These are phyloP conservation scores for Bruguiera parviflora DNA, from an alignment of 345 rosid species.

Conservation along the genomic window DNA sequence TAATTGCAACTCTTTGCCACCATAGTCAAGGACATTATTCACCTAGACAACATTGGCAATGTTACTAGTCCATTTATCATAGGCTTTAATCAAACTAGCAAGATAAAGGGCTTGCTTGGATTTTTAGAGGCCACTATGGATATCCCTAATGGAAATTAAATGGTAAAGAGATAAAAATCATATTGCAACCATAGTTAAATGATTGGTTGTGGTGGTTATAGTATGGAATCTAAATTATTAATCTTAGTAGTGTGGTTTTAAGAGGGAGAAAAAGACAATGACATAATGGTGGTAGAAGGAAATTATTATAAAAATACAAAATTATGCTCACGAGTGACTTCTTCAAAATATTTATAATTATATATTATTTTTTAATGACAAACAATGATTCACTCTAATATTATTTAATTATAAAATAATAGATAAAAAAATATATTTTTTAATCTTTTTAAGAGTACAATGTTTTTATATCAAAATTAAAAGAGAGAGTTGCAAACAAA, in stretches of 20 bases:
- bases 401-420: too few relatives aligned
- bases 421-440: too few relatives aligned
- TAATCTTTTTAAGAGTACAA: too few relatives aligned
- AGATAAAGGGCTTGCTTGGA: constrained; percentile 54
- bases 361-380: too few relatives aligned
- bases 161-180: constrained; percentile 48
- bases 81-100: constrained; percentile 62
- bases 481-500: too few relatives aligned
- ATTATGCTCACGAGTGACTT: neutral
- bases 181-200: constrained; percentile 13
- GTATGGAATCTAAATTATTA: too few relatives aligned
- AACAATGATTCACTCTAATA: too few relatives aligned
- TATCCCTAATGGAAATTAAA: constrained; percentile 74
- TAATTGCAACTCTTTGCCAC: constrained; percentile 69
- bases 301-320: neutral
- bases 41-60: constrained; percentile 65
- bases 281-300: constrained; percentile 34
- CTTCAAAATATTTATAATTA: too few relatives aligned
- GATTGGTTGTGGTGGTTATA: too few relatives aligned
- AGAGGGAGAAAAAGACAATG: neutral
- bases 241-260: neutral
- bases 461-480: too few relatives aligned
- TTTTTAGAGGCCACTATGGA: constrained; percentile 77
- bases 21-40: constrained; percentile 85
- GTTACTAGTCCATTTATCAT: constrained; percentile 69